Conservation (phyloP, 768 basidiomycete species). For the Dacryopinax spathularia region DNA sequence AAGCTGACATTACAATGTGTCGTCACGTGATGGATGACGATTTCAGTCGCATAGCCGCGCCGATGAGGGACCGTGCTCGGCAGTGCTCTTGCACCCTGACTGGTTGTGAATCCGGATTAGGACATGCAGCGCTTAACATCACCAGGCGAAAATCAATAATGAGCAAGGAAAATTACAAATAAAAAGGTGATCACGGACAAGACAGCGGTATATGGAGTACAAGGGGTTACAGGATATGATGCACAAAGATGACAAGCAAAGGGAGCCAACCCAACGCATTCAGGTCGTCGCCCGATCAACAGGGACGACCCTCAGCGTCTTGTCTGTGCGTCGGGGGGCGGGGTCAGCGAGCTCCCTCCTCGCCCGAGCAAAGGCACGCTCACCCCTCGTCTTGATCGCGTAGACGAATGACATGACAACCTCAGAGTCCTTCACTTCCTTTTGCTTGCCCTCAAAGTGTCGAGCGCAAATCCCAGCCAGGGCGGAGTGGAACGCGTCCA, state of each 20-base stretch:
- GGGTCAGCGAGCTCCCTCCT: neutral
- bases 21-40: neutral
- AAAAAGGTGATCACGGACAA: neutral
- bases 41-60: neutral
- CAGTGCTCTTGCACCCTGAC: neutral
- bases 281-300: neutral
- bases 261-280: neutral
- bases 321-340: neutral
- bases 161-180: neutral
- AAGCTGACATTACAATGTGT: no score
- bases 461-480: neutral
- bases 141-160: neutral
- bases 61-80: neutral
- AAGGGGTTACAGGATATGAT: neutral
- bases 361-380: slow-evolving; percentile 1
- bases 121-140: neutral
- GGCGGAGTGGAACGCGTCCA: neutral
- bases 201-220: neutral
- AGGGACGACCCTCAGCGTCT: neutral
- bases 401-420: neutral
- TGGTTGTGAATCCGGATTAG: neutral
- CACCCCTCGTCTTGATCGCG: slow-evolving; percentile 2
- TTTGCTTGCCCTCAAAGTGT: neutral
- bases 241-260: neutral
- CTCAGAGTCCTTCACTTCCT: slow-evolving; percentile 1